phyloP scores from a whole-genome alignment of 345 rosid genomes.

The Arabidopsis suecica region DNA sequence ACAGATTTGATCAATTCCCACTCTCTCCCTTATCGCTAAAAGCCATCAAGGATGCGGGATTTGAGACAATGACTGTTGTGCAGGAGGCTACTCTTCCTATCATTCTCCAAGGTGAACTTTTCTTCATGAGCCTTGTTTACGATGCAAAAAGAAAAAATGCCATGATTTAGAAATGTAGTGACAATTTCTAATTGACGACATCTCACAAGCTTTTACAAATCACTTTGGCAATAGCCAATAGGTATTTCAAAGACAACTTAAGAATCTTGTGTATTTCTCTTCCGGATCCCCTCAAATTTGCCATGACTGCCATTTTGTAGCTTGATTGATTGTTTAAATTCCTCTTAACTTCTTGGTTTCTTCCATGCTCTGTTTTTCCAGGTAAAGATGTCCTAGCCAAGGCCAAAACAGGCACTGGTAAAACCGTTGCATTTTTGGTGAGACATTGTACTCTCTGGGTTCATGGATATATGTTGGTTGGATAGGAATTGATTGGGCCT shows the following conservation, averaged over 20 bases:
- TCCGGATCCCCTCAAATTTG: conserved; percentile 2
- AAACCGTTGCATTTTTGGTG: conserved; percentile 97
- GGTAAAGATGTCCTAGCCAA: conserved; percentile 99
- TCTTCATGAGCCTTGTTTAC: conserved; percentile 4
- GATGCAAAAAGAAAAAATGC: background rate
- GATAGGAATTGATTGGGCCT: background rate
- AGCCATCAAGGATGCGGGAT: conserved; percentile 92
- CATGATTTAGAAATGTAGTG: conserved; percentile 7
- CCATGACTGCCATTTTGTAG: conserved; percentile 1
- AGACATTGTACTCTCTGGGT: conserved; percentile 46
- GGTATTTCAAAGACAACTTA: background rate
- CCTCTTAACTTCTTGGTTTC: conserved; percentile 23
- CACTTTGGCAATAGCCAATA: conserved; percentile 23
- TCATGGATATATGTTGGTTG: conserved; percentile 24
- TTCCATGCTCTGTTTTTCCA: conserved; percentile 40
- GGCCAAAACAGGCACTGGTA: conserved; percentile 98
- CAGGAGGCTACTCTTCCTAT: conserved; percentile 96
- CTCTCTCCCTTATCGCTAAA: conserved; percentile 81
- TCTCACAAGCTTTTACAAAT: conserved; percentile 10
- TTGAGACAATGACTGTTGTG: conserved; percentile 94
- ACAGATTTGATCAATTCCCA: conserved; percentile 86
- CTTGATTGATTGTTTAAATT: conserved; percentile 14
- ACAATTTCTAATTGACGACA: background rate
- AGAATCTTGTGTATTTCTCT: conserved; percentile 22
- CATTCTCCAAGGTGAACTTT: conserved; percentile 73